Base-by-base conservation (phyloP, 1,139 yeast species). In the Sugiyamaella paludigena region DNA sequence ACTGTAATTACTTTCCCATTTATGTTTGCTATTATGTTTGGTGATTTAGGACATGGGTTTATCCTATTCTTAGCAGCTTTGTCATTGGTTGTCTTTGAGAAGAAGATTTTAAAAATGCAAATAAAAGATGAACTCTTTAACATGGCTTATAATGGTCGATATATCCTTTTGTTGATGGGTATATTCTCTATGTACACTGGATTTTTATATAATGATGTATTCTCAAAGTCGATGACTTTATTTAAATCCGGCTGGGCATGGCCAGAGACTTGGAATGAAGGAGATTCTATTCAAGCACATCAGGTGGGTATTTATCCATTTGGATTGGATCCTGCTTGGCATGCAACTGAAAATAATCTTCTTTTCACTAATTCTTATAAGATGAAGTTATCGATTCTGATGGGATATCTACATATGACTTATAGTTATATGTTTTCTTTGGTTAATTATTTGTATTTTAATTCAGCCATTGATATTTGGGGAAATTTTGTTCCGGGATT, bases 21-120 rank as follows among this genome's bases (percentile, higher is more conserved):
- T 69, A 88, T 92, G 96, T 92, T 92, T 74, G 97, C 98, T 33
- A 87, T 94, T 59, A 92, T 92, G 99, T 92, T 92, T 76, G 99
- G 98, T 69, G 99, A 92, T 71, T 70, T 91, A 54, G 99, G 99
- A 3, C 99, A 92, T 67, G 98, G 98, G 13, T 73, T 88, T 48
- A 78, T 94, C 53, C 75, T 94, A 60, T 73, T 83, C 40, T 67
- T 87, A 56, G 91, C 87, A 9, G 95, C 95, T 7, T 66, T 81
- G 31, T 74, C 75, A 39, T 72, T 92, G 60, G 89, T 92, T 12
- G 58, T 77, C 45, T 83, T 84, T 61, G 98, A 92, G 68, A 69
- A 69, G 49, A 71, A 72, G 46, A 77, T 92, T 53, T 84, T 77
- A 15, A 75, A 77, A 47, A 77, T 82, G 78, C 79, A 83, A 58